Base-by-base conservation (phyloP, 345 rosid species). In the Citrus australasica region DNA sequence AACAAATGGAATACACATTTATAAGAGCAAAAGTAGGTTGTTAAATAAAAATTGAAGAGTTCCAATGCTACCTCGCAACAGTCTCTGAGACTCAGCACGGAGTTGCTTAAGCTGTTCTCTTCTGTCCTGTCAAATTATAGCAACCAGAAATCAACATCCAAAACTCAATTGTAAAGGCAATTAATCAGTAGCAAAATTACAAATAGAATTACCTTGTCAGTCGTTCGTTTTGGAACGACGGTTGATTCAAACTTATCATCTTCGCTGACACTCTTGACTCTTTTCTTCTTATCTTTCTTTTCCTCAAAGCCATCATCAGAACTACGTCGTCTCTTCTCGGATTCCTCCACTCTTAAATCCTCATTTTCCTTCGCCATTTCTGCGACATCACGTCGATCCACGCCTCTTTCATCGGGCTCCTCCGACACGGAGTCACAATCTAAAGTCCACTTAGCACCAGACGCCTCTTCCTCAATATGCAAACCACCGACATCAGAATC, bases 81-180 rank as follows among this genome's bases (percentile, higher is more conserved):
- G 84, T 82, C 94, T 93, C 90, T 95, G 98, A 55, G 94, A 91
- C 82, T 92, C 97, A 46, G 88, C 89, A 60, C 87, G 93, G 42
- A 92, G 93, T 80, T 92, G 89, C 76, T 82, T 82, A 55, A 92
- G 86, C 58, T 83, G 80, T n/a, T 84, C 85, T 82, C 89, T 91
- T 83, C 96, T 88, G 81, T 91, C 94, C 98, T 93, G 74, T n/a
- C n/a, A 30, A 66, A 67, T 76, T 28, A 40, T 30, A 25, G 25
- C 19, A 13, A 51, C 58, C 21, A 30, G 32, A 42, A 73, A 74
- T 37, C 32, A 73, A 46, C 72, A 67, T n/a, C 32, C 38, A 76
- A 71, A 55, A 70, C 1, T 25, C 35, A 28, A 42, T 42, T 19
- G 7, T 19, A 48, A 69, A 48, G 13, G 11, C 33, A n/a, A 22